These are phyloP conservation scores for Scheffersomyces quercinus DNA, from an alignment of 1,139 yeast genomes.

Conservation along the genomic window DNA sequence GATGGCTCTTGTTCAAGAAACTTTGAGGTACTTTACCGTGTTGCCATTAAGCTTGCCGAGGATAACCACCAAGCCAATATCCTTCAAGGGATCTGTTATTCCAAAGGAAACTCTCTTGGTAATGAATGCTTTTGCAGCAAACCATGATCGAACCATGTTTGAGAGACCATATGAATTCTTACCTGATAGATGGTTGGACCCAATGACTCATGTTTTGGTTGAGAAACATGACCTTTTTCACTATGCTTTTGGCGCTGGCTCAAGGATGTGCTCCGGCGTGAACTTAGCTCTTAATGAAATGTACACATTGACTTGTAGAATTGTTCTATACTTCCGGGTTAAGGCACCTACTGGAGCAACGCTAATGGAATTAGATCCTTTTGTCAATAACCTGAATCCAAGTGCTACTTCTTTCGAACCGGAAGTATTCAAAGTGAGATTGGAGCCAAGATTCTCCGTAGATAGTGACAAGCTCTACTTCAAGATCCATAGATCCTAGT, in stretches of 20 bases:
- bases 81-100: constrained; percentile 37
- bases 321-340: constrained; percentile 39
- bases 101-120: constrained; percentile 59
- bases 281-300: constrained; percentile 63
- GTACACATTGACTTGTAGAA: constrained; percentile 41
- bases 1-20: constrained; percentile 61
- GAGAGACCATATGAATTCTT: constrained; percentile 51
- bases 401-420: constrained; percentile 66
- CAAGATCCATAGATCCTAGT: constrained; percentile 2
- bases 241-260: constrained; percentile 69
- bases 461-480: constrained; percentile 9
- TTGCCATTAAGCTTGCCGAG: constrained; percentile 70
- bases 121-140: constrained; percentile 72
- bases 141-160: constrained; percentile 56
- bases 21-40: constrained; percentile 62
- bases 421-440: constrained; percentile 34
- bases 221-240: constrained; percentile 36
- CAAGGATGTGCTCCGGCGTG: constrained; percentile 69
- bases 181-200: constrained; percentile 61
- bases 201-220: constrained; percentile 16
- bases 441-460: constrained; percentile 15
- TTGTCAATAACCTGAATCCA: constrained; percentile 48
- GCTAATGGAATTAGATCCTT: constrained; percentile 50
- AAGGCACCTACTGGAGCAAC: constrained; percentile 34
- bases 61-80: constrained; percentile 51